phyloP scores from a whole-genome alignment of 345 rosid genomes.

The Syzygium aromaticum region DNA sequence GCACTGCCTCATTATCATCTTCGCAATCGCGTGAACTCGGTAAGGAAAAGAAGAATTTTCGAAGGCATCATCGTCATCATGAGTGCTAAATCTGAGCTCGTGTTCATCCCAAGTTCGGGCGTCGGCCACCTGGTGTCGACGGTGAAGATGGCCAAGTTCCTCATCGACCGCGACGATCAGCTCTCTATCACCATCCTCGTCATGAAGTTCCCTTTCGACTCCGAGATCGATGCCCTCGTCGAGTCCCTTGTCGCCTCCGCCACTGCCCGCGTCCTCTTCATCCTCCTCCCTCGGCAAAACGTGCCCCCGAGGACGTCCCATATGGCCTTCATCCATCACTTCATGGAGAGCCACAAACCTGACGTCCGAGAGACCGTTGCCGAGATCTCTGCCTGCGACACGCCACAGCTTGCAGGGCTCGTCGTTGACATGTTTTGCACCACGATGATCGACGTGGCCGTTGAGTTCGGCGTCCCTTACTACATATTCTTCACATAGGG shows the following conservation, averaged over 20 bases:
- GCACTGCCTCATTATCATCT: neutral
- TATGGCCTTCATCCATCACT: neutral
- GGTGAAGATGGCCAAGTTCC: slow-evolving; percentile 33
- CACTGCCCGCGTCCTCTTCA: slow-evolving; percentile 17
- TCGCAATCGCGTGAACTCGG: neutral
- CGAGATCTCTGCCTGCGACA: neutral
- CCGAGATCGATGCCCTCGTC: neutral
- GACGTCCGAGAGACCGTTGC: slow-evolving; percentile 19
- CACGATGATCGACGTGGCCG: slow-evolving; percentile 36
- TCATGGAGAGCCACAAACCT: slow-evolving; percentile 16
- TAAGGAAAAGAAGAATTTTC: neutral
- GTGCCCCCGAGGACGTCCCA: neutral
- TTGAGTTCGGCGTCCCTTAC: slow-evolving; percentile 27
- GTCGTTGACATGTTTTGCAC: slow-evolving; percentile 50
- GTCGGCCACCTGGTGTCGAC: slow-evolving; percentile 32
- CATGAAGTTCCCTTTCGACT: slow-evolving; percentile 6
- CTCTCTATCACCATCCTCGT: slow-evolving; percentile 39
- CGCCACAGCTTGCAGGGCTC: slow-evolving; percentile 32
- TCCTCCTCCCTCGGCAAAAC: slow-evolving; percentile 8
- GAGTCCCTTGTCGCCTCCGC: slow-evolving; percentile 7
- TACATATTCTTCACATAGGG: slow-evolving; percentile 34
- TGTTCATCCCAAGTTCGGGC: neutral
- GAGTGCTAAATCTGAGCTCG: slow-evolving; percentile 4
- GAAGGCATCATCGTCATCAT: neutral
- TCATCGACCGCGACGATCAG: slow-evolving; percentile 18